A percentile compares a stretch with the other conserved stretches of the same genome.
Conservation (phyloP, 192 early-diverging fungal species). For the Globomyces pollinis-pini region DNA sequence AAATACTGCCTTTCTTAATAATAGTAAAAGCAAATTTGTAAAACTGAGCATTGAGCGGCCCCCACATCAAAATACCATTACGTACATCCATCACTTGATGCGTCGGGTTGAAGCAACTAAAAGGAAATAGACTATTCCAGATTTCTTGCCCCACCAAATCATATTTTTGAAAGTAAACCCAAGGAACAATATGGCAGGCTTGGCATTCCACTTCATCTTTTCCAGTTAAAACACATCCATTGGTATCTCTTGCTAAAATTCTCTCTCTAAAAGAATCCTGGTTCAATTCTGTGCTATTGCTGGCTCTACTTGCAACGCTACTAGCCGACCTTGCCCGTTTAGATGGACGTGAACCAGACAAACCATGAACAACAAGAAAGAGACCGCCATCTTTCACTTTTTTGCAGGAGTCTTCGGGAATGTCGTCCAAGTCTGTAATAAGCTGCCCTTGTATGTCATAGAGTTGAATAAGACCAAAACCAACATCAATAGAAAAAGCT, state of each 20-base stretch:
- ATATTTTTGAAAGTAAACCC: slow-evolving; percentile 6
- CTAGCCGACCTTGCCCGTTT: background rate
- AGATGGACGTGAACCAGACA: too few species aligned
- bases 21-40: background rate
- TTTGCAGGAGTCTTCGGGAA: too few species aligned
- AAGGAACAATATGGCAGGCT: background rate
- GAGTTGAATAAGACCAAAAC: too few species aligned
- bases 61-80: slow-evolving; percentile 3
- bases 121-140: background rate
- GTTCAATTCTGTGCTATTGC: background rate
- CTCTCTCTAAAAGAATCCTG: background rate
- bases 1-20: background rate
- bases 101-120: background rate
- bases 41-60: background rate
- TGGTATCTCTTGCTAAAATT: background rate
- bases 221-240: slow-evolving; percentile 1
- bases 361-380: too few species aligned
- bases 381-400: too few species aligned
- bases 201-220: background rate
- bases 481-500: too few species aligned
- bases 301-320: background rate
- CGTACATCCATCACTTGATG: slow-evolving; percentile 1
- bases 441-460: too few species aligned
- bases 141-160: background rate
- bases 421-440: too few species aligned